phyloP scores from a whole-genome alignment of 1,284 basidiomycete species.

The Ustanciosporium gigantosporum region DNA sequence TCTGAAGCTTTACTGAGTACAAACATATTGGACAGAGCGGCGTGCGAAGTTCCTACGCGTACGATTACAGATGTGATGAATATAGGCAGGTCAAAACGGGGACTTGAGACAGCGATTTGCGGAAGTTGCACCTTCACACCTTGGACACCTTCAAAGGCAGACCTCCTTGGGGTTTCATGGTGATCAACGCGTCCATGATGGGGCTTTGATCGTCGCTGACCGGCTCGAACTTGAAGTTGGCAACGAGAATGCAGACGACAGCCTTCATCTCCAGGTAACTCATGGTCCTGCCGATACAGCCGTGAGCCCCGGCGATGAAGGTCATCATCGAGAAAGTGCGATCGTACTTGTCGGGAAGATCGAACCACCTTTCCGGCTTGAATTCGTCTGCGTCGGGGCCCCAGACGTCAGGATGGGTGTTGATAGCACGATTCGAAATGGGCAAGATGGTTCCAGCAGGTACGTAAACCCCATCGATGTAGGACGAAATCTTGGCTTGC shows the following conservation, averaged over 20 bases:
- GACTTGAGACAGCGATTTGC: not conserved
- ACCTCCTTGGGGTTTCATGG: conserved; percentile 49
- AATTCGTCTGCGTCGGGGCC: conserved; percentile 43
- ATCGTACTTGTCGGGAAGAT: conserved; percentile 47
- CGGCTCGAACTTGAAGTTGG: conserved; percentile 44
- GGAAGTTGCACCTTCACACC: conserved; percentile 1
- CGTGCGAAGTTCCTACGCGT: too few relatives aligned
- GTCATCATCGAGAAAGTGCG: conserved; percentile 40
- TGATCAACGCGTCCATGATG: conserved; percentile 40
- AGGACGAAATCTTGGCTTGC: conserved; percentile 16
- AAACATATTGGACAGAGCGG: not conserved
- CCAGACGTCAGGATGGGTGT: conserved; percentile 42
- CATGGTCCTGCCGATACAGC: conserved; percentile 50
- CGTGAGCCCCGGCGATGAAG: conserved; percentile 49
- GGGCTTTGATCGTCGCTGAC: conserved; percentile 19
- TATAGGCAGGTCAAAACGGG: not conserved
- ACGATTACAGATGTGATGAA: not conserved
- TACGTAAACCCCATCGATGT: conserved; percentile 44
- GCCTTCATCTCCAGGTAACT: conserved; percentile 48
- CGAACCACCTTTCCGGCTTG: conserved; percentile 48
- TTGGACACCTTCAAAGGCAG: conserved; percentile 25
- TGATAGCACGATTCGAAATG: conserved; percentile 41
- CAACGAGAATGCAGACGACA: conserved; percentile 36
- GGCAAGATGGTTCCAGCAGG: conserved; percentile 39
- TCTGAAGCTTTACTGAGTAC: too few relatives aligned